Evolutionary conservation across 805 yeast species (phyloP).

Genomic region (Sugiyamaella chiloensis): DNA sequence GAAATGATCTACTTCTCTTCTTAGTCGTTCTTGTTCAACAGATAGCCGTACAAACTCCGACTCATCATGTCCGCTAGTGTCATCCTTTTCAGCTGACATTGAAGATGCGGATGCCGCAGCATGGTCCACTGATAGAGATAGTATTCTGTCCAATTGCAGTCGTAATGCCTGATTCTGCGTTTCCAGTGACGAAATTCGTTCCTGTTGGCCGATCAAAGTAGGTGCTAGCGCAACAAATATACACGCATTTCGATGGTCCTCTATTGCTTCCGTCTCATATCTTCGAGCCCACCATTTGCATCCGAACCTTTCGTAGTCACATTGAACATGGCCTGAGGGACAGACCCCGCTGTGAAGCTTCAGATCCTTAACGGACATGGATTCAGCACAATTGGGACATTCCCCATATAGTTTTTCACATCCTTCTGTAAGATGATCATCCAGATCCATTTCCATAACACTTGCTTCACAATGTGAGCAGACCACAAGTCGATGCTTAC

Average conservation of each 20-base stretch:
- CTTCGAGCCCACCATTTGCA: conserved; percentile 27
- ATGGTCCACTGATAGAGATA: conserved; percentile 10
- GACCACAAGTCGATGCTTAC: conserved; percentile 23
- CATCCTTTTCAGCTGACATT: too few species aligned
- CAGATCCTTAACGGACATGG: conserved; percentile 19
- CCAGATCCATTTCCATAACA: conserved; percentile 16
- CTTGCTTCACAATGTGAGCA: conserved; percentile 26
- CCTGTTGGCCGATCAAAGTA: conserved; percentile 27
- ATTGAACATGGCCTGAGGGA: conserved; percentile 22
- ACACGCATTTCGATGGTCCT: conserved; percentile 28
- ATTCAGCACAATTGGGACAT: conserved; percentile 19
- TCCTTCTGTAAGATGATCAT: conserved; percentile 19
- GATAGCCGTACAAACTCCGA: conserved; percentile 21
- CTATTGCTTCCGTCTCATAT: conserved; percentile 11
- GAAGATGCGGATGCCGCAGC: conserved; percentile 3
- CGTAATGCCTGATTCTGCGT: conserved; percentile 33
- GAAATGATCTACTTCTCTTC: conserved; percentile 34
- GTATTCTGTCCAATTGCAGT: conserved; percentile 27
- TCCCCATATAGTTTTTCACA: conserved; percentile 9
- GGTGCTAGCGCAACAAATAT: conserved; percentile 29
- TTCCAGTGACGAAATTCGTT: conserved; percentile 29
- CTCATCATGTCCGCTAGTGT: conserved; percentile 14
- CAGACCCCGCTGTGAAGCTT: conserved; percentile 21
- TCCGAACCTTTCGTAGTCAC: conserved; percentile 30
- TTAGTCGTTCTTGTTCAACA: conserved; percentile 35